Evolutionary conservation across 208 protist species (phyloP).

Genomic region (Wallacemonas sp.): DNA sequence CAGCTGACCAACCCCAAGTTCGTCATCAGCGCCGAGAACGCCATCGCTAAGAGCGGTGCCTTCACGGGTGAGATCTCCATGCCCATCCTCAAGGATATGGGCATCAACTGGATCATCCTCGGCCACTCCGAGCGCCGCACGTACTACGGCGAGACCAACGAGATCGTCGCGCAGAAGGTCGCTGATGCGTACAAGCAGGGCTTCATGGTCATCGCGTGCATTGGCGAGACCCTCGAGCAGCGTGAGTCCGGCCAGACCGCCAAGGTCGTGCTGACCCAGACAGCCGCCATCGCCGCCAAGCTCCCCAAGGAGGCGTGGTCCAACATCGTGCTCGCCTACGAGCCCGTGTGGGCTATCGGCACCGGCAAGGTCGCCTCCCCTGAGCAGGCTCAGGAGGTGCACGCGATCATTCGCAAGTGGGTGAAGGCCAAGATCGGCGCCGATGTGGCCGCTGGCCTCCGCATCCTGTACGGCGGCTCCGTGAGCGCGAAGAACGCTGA

Average conservation of each 20-base stretch:
- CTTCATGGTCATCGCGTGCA: conserved; percentile 95
- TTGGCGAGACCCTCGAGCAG: conserved; percentile 96
- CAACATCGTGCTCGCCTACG: conserved; percentile 97
- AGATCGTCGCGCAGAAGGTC: conserved; percentile 94
- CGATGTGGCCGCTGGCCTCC: conserved; percentile 85
- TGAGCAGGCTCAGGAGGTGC: conserved; percentile 95
- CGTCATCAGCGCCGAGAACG: conserved; percentile 84
- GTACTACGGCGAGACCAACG: conserved; percentile 93
- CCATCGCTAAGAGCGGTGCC: conserved; percentile 82
- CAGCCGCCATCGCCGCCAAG: conserved; percentile 76
- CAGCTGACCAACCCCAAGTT: conserved; percentile 72
- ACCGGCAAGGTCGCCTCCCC: conserved; percentile 97
- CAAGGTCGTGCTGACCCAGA: conserved; percentile 91
- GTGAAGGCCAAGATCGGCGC: conserved; percentile 78
- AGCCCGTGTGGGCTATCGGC: conserved; percentile 99
- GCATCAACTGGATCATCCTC: conserved; percentile 94
- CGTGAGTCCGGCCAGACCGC: conserved; percentile 90
- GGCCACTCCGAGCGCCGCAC: conserved; percentile 97
- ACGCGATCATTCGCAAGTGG: conserved; percentile 90
- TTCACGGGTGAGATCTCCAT: conserved; percentile 90
- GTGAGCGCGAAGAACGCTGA: conserved; percentile 92
- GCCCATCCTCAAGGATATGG: conserved; percentile 93
- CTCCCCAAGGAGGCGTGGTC: conserved; percentile 84
- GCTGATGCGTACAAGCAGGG: conserved; percentile 71
- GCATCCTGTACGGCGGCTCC: conserved; percentile 99